These are phyloP conservation scores for Emiliania huxleyi DNA, from an alignment of 78 protist genomes.

Conservation along the genomic window DNA sequence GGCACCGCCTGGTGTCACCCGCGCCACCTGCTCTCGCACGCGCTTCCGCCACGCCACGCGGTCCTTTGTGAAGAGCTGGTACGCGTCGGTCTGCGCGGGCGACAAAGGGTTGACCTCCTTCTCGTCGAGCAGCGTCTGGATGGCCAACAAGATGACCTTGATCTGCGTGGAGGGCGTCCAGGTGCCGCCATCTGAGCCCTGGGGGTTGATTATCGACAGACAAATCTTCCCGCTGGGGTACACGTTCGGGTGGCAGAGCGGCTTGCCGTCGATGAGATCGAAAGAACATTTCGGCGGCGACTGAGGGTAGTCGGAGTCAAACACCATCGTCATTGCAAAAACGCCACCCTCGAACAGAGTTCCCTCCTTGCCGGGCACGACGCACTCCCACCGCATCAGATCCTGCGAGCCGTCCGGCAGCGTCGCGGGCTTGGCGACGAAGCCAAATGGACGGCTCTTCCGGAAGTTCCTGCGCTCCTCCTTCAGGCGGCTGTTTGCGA, in stretches of 20 bases:
- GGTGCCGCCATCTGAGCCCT: neutral
- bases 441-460: no score
- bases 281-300: neutral
- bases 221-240: conserved; percentile 32
- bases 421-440: conserved; percentile 1
- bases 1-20: no score
- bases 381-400: neutral
- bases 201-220: neutral
- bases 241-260: conserved; percentile 47
- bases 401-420: neutral
- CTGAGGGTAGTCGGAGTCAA: no score
- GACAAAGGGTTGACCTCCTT: neutral
- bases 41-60: neutral
- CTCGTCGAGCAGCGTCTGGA: neutral
- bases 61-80: neutral
- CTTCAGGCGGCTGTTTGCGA: no score
- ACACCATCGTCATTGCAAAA: no score
- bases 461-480: no score
- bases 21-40: neutral
- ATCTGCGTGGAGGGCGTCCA: neutral
- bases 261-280: neutral
- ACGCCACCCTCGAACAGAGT: conserved; percentile 27
- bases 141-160: neutral
- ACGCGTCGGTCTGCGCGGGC: neutral
- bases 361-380: conserved; percentile 23